A percentile compares a stretch with the other conserved stretches of the same genome.
phyloP scores from a whole-genome alignment of 306 rosid species.

The Corylus heterophylla region DNA sequence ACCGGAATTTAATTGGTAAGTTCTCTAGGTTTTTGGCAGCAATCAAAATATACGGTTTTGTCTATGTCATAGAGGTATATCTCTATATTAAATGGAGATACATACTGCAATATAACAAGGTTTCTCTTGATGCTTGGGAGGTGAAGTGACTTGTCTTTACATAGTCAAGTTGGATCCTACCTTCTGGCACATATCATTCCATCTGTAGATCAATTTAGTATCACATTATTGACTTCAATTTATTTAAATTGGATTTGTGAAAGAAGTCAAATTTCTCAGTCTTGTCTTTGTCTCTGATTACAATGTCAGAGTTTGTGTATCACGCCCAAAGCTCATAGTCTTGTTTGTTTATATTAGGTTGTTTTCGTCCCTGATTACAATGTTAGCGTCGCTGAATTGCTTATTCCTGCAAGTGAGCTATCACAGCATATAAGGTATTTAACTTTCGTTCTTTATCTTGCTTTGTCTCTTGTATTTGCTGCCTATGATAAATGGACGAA shows the following conservation, averaged over 20 bases:
- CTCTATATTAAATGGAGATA: neutral
- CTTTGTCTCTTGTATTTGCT: constrained; percentile 10
- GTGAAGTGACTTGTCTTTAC: neutral
- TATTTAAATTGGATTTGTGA: neutral
- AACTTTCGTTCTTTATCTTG: constrained; percentile 18
- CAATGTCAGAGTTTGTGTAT: neutral
- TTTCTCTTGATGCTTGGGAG: neutral
- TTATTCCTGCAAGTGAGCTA: constrained; percentile 96
- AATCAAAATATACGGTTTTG: neutral
- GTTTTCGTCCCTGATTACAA: constrained; percentile 94
- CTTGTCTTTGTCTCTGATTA: neutral
- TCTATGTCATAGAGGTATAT: neutral
- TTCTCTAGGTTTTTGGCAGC: neutral
- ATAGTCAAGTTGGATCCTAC: neutral
- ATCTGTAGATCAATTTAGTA: neutral
- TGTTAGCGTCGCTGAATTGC: constrained; percentile 90
- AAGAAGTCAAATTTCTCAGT: neutral
- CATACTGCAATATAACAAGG: neutral
- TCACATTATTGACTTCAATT: neutral
- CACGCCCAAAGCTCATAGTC: neutral
- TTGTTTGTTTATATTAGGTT: constrained; percentile 49
- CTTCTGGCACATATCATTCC: neutral
- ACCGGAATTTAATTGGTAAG: neutral
- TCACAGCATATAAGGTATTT: constrained; percentile 94
- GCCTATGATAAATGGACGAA: neutral